Conservation (phyloP, 2,329 filamentous ascomycete genomes). For the Calonectria hawksworthii region DNA sequence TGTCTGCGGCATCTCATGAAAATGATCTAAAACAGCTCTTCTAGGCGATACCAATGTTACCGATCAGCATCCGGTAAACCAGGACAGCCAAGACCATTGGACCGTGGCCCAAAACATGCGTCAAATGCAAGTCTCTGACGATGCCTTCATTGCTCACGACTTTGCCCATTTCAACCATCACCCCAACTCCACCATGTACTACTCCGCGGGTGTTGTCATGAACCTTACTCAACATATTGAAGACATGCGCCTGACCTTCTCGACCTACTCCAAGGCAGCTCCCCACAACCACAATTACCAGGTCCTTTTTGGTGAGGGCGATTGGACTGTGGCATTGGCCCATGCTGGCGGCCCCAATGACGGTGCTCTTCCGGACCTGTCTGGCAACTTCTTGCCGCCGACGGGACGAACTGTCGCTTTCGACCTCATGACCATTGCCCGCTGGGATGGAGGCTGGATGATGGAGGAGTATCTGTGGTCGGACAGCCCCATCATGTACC, state of each 20-base stretch:
- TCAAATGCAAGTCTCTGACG: not conserved
- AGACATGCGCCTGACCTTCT: conserved; percentile 8
- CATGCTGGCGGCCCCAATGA: not conserved
- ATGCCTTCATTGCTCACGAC: not conserved
- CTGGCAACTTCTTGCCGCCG: not conserved
- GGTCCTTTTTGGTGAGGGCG: conserved; percentile 11
- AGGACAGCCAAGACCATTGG: not conserved
- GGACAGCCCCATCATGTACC: not conserved
- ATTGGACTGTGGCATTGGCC: conserved; percentile 8
- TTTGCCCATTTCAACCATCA: not conserved
- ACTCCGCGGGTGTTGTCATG: not conserved
- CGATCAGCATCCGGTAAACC: not conserved
- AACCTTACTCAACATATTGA: conserved; percentile 4
- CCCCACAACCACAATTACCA: conserved; percentile 16
- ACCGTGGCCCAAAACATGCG: not conserved
- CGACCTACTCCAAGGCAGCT: not conserved
- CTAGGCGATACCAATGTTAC: not conserved
- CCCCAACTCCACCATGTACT: conserved; percentile 4
- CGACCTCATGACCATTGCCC: conserved; percentile 9
- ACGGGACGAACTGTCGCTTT: not conserved
- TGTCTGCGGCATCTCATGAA: too few species aligned
- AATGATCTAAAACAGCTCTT: too few species aligned
- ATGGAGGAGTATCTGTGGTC: conserved; percentile 13
- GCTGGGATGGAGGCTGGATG: conserved; percentile 7
- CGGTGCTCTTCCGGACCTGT: not conserved